These are phyloP conservation scores for Pichia sorboxylosa DNA, from an alignment of 1,139 yeast genomes.

Conservation along the genomic window DNA sequence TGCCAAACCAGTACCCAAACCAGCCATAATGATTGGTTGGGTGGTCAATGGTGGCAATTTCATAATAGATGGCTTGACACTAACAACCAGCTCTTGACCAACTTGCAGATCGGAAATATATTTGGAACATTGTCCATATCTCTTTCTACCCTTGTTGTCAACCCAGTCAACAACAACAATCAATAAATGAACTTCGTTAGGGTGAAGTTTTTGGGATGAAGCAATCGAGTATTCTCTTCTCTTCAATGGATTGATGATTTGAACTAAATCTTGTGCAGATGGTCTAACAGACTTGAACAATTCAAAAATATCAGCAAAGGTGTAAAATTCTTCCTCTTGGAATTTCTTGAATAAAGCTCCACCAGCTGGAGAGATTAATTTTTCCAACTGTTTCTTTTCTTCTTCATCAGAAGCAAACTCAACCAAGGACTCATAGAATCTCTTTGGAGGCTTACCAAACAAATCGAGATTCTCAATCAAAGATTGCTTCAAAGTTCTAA, in stretches of 20 bases:
- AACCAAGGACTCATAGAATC: conserved; percentile 78
- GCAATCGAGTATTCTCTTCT: conserved; percentile 99
- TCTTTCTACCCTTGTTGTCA: conserved; percentile 72
- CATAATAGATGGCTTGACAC: conserved; percentile 96
- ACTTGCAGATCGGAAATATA: conserved; percentile 66
- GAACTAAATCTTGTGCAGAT: conserved; percentile 55
- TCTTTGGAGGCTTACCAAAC: conserved; percentile 92
- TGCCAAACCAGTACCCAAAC: conserved; percentile 96
- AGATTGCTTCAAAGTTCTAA: conserved; percentile 73
- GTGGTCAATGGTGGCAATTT: conserved; percentile 79
- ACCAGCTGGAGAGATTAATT: conserved; percentile 67
- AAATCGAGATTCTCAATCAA: conserved; percentile 73
- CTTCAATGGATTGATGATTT: conserved; percentile 74
- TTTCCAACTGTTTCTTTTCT: conserved; percentile 52
- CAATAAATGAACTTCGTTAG: conserved; percentile 80
- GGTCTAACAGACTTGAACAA: conserved; percentile 82
- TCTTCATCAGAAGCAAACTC: conserved; percentile 58
- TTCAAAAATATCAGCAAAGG: conserved; percentile 72
- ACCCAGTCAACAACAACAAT: conserved; percentile 96
- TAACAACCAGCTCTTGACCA: conserved; percentile 83
- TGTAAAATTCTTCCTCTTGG: conserved; percentile 73
- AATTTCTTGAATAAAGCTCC: conserved; percentile 77
- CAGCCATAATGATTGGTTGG: conserved; percentile 93
- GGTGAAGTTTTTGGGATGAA: conserved; percentile 85
- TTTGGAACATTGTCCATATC: conserved; percentile 93